phyloP scores from a whole-genome alignment of 306 rosid genomes.

The Quercus engelmannii region DNA sequence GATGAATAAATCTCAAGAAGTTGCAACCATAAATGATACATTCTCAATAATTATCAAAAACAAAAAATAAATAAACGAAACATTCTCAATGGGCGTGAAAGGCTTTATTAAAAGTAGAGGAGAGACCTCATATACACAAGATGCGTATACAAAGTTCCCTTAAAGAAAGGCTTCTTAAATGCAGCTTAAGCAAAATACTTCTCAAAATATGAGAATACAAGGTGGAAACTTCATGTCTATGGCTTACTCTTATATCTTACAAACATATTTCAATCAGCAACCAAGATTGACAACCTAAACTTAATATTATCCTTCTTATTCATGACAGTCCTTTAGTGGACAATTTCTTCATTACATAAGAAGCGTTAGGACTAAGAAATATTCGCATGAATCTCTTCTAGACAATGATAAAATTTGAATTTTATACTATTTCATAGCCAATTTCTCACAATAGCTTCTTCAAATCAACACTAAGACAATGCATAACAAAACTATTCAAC shows the following conservation, averaged over 20 bases:
- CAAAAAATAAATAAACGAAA: background rate
- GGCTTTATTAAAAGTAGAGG: no score
- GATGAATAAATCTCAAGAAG: background rate
- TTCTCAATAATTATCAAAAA: background rate
- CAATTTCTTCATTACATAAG: background rate
- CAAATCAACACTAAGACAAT: background rate
- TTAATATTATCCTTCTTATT: background rate
- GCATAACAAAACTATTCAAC: background rate
- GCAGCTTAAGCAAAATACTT: background rate
- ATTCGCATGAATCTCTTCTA: background rate
- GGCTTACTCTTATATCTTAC: background rate
- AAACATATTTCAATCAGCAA: background rate
- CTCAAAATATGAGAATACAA: background rate
- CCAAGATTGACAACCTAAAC: background rate
- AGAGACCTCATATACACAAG: no score
- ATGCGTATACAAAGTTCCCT: no score
- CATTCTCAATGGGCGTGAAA: background rate
- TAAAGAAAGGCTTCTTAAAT: background rate
- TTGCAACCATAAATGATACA: background rate
- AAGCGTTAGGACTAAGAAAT: background rate
- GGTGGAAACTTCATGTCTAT: background rate
- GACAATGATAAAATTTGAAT: background rate
- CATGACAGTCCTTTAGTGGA: background rate
- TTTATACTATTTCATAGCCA: background rate
- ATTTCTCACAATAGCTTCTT: background rate